Conservation (phyloP, 1,284 basidiomycete species). For the Wolfiporia cocos region DNA sequence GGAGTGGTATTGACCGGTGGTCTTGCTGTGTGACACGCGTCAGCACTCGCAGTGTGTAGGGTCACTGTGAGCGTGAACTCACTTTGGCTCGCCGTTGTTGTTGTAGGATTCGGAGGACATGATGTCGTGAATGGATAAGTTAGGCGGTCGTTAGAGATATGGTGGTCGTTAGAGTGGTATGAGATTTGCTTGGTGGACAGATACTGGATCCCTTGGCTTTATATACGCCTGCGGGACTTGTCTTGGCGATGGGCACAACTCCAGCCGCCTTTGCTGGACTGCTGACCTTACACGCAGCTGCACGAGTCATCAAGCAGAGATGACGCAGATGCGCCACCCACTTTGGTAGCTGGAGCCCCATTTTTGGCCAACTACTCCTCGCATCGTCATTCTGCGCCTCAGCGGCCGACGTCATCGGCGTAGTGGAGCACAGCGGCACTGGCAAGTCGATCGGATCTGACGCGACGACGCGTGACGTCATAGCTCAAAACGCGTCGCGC, state of each 20-base stretch:
- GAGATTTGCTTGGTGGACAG: not conserved
- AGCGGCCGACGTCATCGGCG: not conserved
- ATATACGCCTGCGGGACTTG: no score
- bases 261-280: no score
- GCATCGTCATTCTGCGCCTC: not conserved
- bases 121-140: not conserved
- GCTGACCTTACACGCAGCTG: no score
- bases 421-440: not conserved
- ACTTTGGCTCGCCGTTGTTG: conserved; percentile 18
- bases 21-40: conserved; percentile 40
- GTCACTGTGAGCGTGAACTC: no score
- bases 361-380: not conserved
- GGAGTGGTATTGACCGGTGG: conserved; percentile 57
- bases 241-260: no score
- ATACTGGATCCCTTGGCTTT: not conserved
- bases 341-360: not conserved
- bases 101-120: conserved; percentile 1
- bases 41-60: no score
- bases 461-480: conserved; percentile 3
- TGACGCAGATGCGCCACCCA: no score
- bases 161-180: not conserved
- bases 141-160: not conserved
- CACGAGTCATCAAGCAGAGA: no score
- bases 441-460: conserved; percentile 1
- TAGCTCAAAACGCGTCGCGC: not conserved